A percentile compares a stretch with the other conserved stretches of the same genome.
These are phyloP conservation scores for Pythium phragmiticola DNA, from an alignment of 352 stramenopile genomes.

Conservation along the genomic window DNA sequence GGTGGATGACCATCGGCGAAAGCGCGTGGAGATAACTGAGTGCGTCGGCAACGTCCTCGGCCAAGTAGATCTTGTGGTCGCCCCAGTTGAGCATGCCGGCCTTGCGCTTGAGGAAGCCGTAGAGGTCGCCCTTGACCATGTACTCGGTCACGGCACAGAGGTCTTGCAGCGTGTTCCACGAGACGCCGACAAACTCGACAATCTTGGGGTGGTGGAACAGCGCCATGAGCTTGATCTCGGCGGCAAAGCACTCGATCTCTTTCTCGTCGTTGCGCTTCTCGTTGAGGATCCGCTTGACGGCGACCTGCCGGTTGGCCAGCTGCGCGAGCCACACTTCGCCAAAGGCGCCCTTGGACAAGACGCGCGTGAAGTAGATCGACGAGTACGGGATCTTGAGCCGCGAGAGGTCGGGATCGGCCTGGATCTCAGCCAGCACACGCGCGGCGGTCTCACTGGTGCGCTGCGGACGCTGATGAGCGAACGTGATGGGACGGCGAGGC, in stretches of 20 bases:
- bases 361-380: constrained; percentile 78
- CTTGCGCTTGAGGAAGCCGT: constrained; percentile 68
- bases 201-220: constrained; percentile 81
- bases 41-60: constrained; percentile 68
- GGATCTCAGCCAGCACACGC: constrained; percentile 69
- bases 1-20: constrained; percentile 67
- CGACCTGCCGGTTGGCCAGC: constrained; percentile 74
- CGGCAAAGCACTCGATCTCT: constrained; percentile 82
- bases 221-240: constrained; percentile 87
- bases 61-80: constrained; percentile 73
- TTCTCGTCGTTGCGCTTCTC: constrained; percentile 83
- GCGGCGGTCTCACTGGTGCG: constrained; percentile 36
- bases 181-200: constrained; percentile 77
- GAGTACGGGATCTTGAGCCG: constrained; percentile 62
- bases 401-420: constrained; percentile 54
- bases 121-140: constrained; percentile 76
- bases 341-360: constrained; percentile 84
- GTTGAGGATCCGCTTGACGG: constrained; percentile 78
- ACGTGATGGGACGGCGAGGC: constrained; percentile 16
- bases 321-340: constrained; percentile 85
- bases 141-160: constrained; percentile 82
- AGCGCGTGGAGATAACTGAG: constrained; percentile 74
- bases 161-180: constrained; percentile 67
- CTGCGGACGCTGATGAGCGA: constrained; percentile 25
- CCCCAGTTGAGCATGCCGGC: constrained; percentile 68